These are phyloP conservation scores for Pistacia integerrima DNA, from an alignment of 345 rosid species.

Conservation along the genomic window DNA sequence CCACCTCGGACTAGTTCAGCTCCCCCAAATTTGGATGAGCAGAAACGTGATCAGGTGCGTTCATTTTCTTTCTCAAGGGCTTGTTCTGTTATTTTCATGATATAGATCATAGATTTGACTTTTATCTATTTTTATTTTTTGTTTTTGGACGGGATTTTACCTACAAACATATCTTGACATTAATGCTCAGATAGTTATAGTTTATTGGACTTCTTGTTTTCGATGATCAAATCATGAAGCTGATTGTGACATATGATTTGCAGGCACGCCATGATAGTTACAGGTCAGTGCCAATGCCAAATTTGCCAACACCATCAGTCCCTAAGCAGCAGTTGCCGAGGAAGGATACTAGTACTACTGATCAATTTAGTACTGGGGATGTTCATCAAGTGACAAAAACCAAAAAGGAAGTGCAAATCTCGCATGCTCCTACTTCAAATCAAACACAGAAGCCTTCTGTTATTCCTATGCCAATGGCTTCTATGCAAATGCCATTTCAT, in stretches of 20 bases:
- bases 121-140: background rate
- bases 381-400: constrained; percentile 43
- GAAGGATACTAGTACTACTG: constrained; percentile 48
- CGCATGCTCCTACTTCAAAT: constrained; percentile 39
- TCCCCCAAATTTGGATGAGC: constrained; percentile 98
- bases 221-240: constrained; percentile 19
- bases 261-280: constrained; percentile 73
- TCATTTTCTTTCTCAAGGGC: background rate
- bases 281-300: constrained; percentile 47
- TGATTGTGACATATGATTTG: constrained; percentile 25
- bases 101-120: background rate
- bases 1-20: constrained; percentile 98
- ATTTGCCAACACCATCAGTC: constrained; percentile 51
- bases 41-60: constrained; percentile 84
- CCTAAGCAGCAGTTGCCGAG: constrained; percentile 54
- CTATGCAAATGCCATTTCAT: constrained; percentile 74
- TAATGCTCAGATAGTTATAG: background rate
- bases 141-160: constrained; percentile 1
- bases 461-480: constrained; percentile 53
- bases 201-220: background rate
- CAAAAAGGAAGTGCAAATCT: constrained; percentile 60
- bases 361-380: constrained; percentile 49
- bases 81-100: constrained; percentile 3
- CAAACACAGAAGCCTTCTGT: constrained; percentile 63
- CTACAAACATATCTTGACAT: background rate